phyloP scores from a whole-genome alignment of 2,329 filamentous ascomycete genomes.

The Didymella pomorum region DNA sequence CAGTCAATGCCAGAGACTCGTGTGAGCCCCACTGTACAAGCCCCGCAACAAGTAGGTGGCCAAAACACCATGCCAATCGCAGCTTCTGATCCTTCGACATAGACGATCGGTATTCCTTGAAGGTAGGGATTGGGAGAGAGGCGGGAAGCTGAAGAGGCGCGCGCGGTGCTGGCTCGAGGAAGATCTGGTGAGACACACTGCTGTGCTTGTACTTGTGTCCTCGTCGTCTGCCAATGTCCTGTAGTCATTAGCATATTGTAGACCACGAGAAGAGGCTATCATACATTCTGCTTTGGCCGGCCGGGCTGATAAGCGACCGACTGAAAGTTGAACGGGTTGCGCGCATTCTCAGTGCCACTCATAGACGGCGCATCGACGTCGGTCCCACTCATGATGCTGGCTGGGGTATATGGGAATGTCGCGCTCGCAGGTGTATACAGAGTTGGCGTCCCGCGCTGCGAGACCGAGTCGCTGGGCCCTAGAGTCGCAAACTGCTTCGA shows the following conservation, averaged over 20 bases:
- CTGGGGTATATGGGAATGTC: conserved; percentile 46
- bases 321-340: conserved; percentile 93
- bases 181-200: conserved; percentile 95
- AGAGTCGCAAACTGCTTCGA: conserved; percentile 47
- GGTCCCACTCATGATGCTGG: conserved; percentile 40
- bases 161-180: conserved; percentile 86
- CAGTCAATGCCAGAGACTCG: conserved; percentile 88
- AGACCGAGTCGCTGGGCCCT: conserved; percentile 46
- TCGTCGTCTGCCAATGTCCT: conserved; percentile 89
- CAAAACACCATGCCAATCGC: conserved; percentile 86
- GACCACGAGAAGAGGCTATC: conserved; percentile 1
- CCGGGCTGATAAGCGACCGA: conserved; percentile 62
- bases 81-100: conserved; percentile 88
- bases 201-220: conserved; percentile 99
- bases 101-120: conserved; percentile 85
- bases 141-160: conserved; percentile 89
- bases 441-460: conserved; percentile 44
- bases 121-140: conserved; percentile 88
- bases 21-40: conserved; percentile 87
- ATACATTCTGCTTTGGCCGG: conserved; percentile 70
- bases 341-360: conserved; percentile 49
- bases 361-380: conserved; percentile 42
- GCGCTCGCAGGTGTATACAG: conserved; percentile 46
- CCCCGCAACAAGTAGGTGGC: conserved; percentile 82
- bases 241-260: conserved; percentile 37